These are phyloP conservation scores for Proliferodiscus dingleyae DNA, from an alignment of 2,329 filamentous ascomycete genomes.

Conservation along the genomic window DNA sequence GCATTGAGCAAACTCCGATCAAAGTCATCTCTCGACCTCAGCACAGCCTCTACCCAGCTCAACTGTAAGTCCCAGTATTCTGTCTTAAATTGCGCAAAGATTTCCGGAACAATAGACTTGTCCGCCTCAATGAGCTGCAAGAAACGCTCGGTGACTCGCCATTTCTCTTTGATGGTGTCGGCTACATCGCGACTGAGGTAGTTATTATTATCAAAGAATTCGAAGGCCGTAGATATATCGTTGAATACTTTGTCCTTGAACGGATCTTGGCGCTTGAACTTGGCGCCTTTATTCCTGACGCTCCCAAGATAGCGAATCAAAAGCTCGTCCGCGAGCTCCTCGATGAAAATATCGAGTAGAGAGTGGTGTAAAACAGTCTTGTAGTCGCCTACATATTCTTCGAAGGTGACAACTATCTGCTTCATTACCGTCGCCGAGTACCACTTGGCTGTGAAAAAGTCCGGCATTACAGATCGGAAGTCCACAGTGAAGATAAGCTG, in stretches of 20 bases:
- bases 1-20: conserved; percentile 83
- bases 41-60: conserved; percentile 89
- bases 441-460: conserved; percentile 90
- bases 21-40: conserved; percentile 86
- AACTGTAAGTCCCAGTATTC: conserved; percentile 93
- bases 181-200: conserved; percentile 62
- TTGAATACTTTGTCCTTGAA: conserved; percentile 92
- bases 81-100: conserved; percentile 78
- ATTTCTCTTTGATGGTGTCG: conserved; percentile 78
- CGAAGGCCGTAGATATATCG: conserved; percentile 85
- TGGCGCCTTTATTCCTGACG: conserved; percentile 84
- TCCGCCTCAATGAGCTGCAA: conserved; percentile 74
- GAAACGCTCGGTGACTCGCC: conserved; percentile 85
- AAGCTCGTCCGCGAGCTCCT: conserved; percentile 88
- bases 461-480: conserved; percentile 75
- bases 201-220: conserved; percentile 68
- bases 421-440: conserved; percentile 84
- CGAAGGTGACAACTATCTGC: conserved; percentile 89
- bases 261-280: conserved; percentile 80
- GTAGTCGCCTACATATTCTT: conserved; percentile 92
- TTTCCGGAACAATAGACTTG: conserved; percentile 64
- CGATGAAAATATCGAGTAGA: conserved; percentile 84
- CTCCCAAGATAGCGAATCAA: conserved; percentile 78
- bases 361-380: conserved; percentile 77
- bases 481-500: conserved; percentile 85